Base-by-base conservation (phyloP, 257 asterid genomes). In the Nicotiana paniculata region DNA sequence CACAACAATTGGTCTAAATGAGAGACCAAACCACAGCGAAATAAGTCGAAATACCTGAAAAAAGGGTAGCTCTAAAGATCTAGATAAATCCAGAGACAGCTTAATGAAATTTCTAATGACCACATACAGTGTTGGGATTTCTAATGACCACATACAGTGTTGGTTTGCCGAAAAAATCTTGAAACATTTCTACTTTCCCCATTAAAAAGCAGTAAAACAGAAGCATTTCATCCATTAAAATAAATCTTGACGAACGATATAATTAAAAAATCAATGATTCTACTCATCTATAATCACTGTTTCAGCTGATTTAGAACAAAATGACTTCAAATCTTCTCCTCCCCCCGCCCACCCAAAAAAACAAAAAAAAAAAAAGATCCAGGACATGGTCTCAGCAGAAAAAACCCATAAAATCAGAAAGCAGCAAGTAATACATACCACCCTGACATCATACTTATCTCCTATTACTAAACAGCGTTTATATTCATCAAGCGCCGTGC, bases 1-100 rank as follows among this genome's bases (percentile, higher is more conserved):
- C 87, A 94, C 95, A 68, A 90, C 87, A 63, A 93, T 90, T 89
- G 85, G 91, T 85, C 92, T 90, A 32, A 86, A 82, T 6, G 97
- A 92, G 85, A 96, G 96, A 89, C 92, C 87, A 90, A 96, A 96
- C 99, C 99, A 96, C 55, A 96, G 88, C 69, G 99, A 94, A 91
- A 93, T 95, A 86, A 96, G 98, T 85, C 98, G 96, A 87, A 96
- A 96, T 51, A 96, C 97, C 99, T 96, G 90, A 79, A 67, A 67
- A 87, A 13, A 26, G 43, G 43, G 63, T 15, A 51, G 58, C 80
- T 75, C 63, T 48, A 26, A 75, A 26, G 2, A 51, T 48, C 24
- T 75, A 75, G 26, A 75, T 15, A 75, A 48, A 74, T 21, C 62
- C 24, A 74, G 55, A 48, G 79, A 74, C 62, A 74, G 80, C 28